Conservation (phyloP, 2,329 filamentous ascomycete species). For the Fusarium solani-melongenae region DNA sequence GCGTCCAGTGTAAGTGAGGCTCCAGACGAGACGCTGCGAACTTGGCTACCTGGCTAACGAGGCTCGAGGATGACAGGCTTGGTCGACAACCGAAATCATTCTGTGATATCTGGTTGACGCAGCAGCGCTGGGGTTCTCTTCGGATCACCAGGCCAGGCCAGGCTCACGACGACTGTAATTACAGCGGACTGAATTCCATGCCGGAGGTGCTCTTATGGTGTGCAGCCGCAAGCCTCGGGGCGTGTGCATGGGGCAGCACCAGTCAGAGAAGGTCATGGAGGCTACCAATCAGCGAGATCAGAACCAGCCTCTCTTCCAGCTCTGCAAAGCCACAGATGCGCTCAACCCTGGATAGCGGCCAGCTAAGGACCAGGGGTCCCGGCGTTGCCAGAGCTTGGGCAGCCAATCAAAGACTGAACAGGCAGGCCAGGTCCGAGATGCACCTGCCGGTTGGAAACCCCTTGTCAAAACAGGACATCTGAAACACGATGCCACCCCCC, state of each 20-base stretch:
- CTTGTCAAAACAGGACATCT: slow-evolving; percentile 31
- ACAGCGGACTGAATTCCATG: slow-evolving; percentile 1
- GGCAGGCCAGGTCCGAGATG: slow-evolving; percentile 22
- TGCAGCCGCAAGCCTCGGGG: background rate
- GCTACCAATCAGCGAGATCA: slow-evolving; percentile 20
- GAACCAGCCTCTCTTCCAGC: slow-evolving; percentile 15
- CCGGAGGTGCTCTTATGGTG: background rate
- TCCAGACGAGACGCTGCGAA: background rate
- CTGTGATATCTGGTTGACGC: background rate
- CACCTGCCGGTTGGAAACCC: slow-evolving; percentile 32
- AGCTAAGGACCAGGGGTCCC: slow-evolving; percentile 30
- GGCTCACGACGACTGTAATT: background rate
- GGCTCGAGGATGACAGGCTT: background rate
- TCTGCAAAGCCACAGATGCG: slow-evolving; percentile 2
- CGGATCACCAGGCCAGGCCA: background rate
- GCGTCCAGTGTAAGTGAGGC: background rate
- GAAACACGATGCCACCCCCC: slow-evolving; percentile 23
- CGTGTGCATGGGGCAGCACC: background rate
- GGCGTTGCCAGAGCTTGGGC: slow-evolving; percentile 1
- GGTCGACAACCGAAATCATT: background rate
- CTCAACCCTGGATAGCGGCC: background rate
- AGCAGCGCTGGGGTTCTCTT: background rate
- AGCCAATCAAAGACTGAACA: slow-evolving; percentile 19
- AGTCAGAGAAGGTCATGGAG: background rate
- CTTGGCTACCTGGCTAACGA: background rate